phyloP scores from a whole-genome alignment of 352 stramenopile genomes.

The Pythium aphanidermatum region DNA sequence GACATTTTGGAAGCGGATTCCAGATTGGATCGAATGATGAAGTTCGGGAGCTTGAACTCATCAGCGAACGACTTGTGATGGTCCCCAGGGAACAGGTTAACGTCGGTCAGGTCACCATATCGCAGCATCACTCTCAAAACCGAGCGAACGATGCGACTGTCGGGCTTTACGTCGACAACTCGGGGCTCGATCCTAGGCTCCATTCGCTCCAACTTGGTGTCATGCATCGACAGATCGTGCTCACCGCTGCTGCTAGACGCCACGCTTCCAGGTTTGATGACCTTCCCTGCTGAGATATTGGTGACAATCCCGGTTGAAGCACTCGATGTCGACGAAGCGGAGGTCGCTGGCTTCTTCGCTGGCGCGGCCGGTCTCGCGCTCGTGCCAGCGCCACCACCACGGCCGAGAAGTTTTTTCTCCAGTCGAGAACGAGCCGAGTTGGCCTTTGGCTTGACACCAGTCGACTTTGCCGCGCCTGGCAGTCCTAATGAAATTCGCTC shows the following conservation, averaged over 20 bases:
- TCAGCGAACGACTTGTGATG: conserved; percentile 56
- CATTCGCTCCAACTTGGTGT: conserved; percentile 19
- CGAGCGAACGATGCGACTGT: conserved; percentile 65
- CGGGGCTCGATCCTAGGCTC: conserved; percentile 38
- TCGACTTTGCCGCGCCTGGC: background rate
- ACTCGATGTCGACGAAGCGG: background rate
- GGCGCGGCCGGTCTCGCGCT: conserved; percentile 21
- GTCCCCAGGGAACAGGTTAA: conserved; percentile 37
- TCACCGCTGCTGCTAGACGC: conserved; percentile 21
- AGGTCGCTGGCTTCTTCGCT: conserved; percentile 37
- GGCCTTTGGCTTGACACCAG: conserved; percentile 45
- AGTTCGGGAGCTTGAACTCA: conserved; percentile 71
- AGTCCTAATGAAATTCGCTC: conserved; percentile 22
- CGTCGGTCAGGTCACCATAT: conserved; percentile 75
- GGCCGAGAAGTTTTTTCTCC: conserved; percentile 69
- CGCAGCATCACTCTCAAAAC: conserved; percentile 65
- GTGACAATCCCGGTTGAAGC: conserved; percentile 28
- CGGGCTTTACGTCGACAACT: conserved; percentile 34
- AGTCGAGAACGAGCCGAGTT: conserved; percentile 67
- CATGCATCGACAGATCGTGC: conserved; percentile 11
- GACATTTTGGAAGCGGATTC: conserved; percentile 43
- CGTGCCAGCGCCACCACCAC: conserved; percentile 40
- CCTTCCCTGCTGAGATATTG: conserved; percentile 53
- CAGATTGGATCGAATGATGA: conserved; percentile 64
- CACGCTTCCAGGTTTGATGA: conserved; percentile 25